Percentiles rank a stretch among this genome's conserved stretches.
phyloP scores from a whole-genome alignment of 2,329 filamentous ascomycete genomes.

The Blastomyces gilchristii region DNA sequence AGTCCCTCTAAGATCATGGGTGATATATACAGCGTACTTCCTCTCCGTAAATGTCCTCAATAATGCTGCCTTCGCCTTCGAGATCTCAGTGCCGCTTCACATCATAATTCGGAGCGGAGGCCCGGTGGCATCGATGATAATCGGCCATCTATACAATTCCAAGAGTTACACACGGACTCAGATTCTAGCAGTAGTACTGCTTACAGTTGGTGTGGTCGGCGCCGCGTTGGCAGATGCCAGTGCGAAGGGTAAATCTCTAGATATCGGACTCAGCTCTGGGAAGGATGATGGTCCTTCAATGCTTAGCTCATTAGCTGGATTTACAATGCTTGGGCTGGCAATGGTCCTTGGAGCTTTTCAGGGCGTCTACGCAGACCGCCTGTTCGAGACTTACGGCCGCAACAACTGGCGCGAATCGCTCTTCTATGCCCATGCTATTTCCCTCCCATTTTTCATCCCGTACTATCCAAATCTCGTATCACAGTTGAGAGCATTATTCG shows the following conservation, averaged over 20 bases:
- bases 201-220: constrained; percentile 77
- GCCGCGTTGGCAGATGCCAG: constrained; percentile 85
- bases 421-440: constrained; percentile 67
- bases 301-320: constrained; percentile 48
- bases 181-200: constrained; percentile 65
- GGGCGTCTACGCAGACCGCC: constrained; percentile 87
- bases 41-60: constrained; percentile 92
- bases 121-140: constrained; percentile 87
- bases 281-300: constrained; percentile 26
- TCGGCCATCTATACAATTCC: constrained; percentile 69
- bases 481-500: constrained; percentile 29
- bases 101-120: constrained; percentile 94
- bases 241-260: constrained; percentile 51
- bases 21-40: constrained; percentile 81
- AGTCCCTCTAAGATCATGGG: constrained; percentile 76
- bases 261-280: constrained; percentile 27
- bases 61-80: constrained; percentile 94
- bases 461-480: constrained; percentile 27
- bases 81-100: constrained; percentile 91
- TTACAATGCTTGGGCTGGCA: constrained; percentile 73
- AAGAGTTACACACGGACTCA: constrained; percentile 76
- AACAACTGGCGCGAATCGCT: constrained; percentile 89
- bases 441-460: constrained; percentile 36
- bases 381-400: constrained; percentile 70
- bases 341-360: constrained; percentile 88